These are phyloP conservation scores for Penicillium sp. DNA, from an alignment of 2,329 filamentous ascomycete species.

Conservation along the genomic window DNA sequence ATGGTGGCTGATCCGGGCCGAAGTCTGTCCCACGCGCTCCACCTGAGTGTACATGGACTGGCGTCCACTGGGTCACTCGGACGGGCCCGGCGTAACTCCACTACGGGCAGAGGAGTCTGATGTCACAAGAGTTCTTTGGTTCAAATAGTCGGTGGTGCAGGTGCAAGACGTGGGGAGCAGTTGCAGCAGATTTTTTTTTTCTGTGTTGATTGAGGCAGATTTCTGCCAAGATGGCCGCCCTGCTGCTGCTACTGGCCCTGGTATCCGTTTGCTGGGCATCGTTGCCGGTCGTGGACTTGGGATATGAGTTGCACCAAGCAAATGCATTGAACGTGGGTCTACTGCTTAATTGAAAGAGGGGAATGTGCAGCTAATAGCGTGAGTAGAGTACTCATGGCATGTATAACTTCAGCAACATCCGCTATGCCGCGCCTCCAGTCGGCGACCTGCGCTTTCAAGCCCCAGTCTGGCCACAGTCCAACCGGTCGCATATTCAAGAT, in stretches of 20 bases:
- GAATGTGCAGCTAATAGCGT: neutral
- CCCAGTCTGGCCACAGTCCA: slow-evolving; percentile 48
- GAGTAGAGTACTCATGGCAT: slow-evolving; percentile 38
- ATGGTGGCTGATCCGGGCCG: no score
- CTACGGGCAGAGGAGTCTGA: neutral
- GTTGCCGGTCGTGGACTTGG: slow-evolving; percentile 56
- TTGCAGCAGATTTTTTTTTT: no score
- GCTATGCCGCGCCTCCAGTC: slow-evolving; percentile 59
- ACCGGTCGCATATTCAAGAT: slow-evolving; percentile 52
- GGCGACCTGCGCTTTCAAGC: slow-evolving; percentile 56
- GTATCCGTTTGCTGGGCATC: slow-evolving; percentile 23
- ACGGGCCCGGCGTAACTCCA: slow-evolving; percentile 4
- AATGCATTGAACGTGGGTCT: slow-evolving; percentile 25
- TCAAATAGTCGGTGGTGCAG: neutral
- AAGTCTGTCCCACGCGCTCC: no score
- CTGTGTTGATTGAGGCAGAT: no score
- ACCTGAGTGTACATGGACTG: neutral
- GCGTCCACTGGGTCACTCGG: neutral
- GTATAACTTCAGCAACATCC: slow-evolving; percentile 62
- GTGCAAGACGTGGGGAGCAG: no score
- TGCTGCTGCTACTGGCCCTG: slow-evolving; percentile 13
- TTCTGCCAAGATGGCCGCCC: slow-evolving; percentile 10
- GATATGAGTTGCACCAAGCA: slow-evolving; percentile 58
- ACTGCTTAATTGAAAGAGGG: neutral
- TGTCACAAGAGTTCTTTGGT: neutral